phyloP scores from a whole-genome alignment of 768 basidiomycete genomes.

The Trametes cingulata region DNA sequence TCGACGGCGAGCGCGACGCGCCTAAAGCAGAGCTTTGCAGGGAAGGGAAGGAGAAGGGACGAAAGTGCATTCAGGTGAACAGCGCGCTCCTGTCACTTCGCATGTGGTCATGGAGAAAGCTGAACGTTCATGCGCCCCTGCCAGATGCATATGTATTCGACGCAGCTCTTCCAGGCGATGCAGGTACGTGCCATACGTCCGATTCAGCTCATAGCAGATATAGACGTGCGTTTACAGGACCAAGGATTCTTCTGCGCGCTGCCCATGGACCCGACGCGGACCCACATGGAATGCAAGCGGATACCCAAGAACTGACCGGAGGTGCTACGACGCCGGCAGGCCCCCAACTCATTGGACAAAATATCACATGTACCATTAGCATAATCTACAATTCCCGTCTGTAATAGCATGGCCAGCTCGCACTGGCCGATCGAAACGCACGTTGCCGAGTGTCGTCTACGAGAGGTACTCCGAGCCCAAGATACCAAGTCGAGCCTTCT shows the following conservation, averaged over 20 bases:
- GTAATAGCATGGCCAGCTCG: background rate
- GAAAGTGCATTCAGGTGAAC: conserved; percentile 60
- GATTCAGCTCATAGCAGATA: background rate
- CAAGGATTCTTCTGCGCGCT: conserved; percentile 70
- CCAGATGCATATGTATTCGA: conserved; percentile 65
- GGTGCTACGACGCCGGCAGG: background rate
- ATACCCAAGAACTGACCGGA: conserved; percentile 42
- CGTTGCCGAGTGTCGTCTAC: background rate
- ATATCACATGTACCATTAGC: conserved; percentile 1
- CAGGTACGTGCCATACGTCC: conserved; percentile 46
- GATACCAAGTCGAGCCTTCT: conserved; percentile 60
- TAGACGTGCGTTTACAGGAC: conserved; percentile 38
- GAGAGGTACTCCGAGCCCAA: conserved; percentile 53
- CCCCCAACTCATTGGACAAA: background rate
- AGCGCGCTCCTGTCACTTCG: background rate
- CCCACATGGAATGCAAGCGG: conserved; percentile 71
- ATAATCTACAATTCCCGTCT: background rate
- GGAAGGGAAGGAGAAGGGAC: conserved; percentile 39
- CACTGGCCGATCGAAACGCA: background rate
- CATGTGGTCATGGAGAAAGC: background rate
- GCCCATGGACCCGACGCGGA: conserved; percentile 63
- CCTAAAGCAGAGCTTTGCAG: conserved; percentile 61
- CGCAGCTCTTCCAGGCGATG: conserved; percentile 67
- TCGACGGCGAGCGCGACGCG: conserved; percentile 61
- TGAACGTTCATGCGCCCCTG: background rate